Conservation (phyloP, 83 land plant species). For the Picea abies region DNA sequence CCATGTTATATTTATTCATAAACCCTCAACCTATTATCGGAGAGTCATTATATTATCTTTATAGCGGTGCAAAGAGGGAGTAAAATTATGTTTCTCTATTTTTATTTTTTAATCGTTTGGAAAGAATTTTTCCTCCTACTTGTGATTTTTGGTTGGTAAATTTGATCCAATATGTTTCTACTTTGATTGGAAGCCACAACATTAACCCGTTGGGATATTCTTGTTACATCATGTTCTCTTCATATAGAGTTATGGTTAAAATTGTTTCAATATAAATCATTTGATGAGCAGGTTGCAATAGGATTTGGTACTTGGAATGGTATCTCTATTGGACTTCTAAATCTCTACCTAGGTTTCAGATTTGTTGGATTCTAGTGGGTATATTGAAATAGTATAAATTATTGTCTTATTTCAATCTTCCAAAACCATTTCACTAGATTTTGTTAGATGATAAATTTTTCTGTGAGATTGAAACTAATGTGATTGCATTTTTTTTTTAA, state of each 20-base stretch:
- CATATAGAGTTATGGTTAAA: slow-evolving; percentile 86
- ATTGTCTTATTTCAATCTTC: background rate
- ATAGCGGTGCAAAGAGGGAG: no score
- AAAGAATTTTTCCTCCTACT: no score
- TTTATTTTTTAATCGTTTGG: no score
- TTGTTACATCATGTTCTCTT: slow-evolving; percentile 90
- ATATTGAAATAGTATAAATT: background rate
- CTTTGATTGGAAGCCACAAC: slow-evolving; percentile 70
- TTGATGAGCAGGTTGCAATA: slow-evolving; percentile 75
- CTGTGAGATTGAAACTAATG: background rate
- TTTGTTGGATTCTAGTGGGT: slow-evolving; percentile 97
- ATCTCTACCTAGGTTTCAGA: slow-evolving; percentile 89
- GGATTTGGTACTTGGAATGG: slow-evolving; percentile 93
- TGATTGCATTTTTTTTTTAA: slow-evolving; percentile 29
- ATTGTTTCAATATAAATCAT: slow-evolving; percentile 92
- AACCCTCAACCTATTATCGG: no score
- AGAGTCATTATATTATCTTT: no score
- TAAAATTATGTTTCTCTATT: no score
- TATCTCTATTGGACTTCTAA: slow-evolving; percentile 93
- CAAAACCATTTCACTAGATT: background rate
- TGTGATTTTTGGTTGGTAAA: no score
- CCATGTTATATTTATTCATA: no score
- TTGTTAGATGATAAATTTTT: background rate
- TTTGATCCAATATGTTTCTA: background rate
- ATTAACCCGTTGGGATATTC: slow-evolving; percentile 82